Evolutionary conservation across 176 grass and related monocot species (phyloP), one percentile per base, ranked within the genome.

Genomic region (Dendrocalamus sinicus): DNA sequence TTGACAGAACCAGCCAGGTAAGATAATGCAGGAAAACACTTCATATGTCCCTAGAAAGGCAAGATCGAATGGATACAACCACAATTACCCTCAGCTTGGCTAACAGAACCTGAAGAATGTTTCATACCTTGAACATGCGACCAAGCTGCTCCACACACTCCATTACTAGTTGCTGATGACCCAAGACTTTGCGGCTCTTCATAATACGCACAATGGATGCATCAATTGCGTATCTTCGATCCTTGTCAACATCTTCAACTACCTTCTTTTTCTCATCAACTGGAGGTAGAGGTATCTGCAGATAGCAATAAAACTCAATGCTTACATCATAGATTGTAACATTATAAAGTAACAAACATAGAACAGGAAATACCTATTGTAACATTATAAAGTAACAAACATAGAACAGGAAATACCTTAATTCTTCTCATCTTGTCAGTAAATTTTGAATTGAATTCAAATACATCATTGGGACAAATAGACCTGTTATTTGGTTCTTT

Each of bases 251-350:
- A 78, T 98, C 95, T 88, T 98, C 95, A 37, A 98, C 87, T 6
- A 98, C 91, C 69, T 92, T 95, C 83, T 89, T 98, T 81, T 98
- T 98, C 91, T 98, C 95, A 71, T 98, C 89, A 17, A 93, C 88
- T 53, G 95, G 93, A 67, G 93, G 93, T 44, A 93, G 89, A 70
- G 83, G 87, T 65, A 98, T 88, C 95, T 95, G 70, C 41, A 83
- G 48, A 47, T 50, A 37, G n/a, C 66, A 73, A 47, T 22, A 83
- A 74, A 57, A 57, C 54, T 28, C 23, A 37, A 30, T n/a, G 35
- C 22, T 70, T 67, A 23, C 8, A 45, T 66, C 22, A 73, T 40
- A 51, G 55, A 76, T 28, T 3, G 64, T 35, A 22, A 19, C n/a
- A 16, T 50, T 37, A 67, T 9, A 67, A 51, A 57, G n/a, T 77